Base-by-base conservation (phyloP, 2,329 filamentous ascomycete species). In the Monosporascus cannonballus region DNA sequence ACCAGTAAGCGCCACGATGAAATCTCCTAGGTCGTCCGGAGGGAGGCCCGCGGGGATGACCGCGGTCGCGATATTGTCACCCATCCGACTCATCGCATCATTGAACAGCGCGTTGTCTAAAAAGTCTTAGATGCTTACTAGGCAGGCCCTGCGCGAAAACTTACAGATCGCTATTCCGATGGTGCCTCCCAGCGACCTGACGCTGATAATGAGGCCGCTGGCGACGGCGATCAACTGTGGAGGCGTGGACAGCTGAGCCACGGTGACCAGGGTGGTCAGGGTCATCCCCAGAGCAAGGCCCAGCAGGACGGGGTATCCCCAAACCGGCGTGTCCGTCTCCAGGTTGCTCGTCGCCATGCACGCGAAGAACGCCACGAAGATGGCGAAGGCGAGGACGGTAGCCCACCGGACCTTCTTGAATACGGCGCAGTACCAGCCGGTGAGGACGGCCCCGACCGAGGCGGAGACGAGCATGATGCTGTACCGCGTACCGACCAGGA, bases 131-230 rank as follows among this genome's bases (percentile, higher is more conserved):
- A 14, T 14, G 42, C 15, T n/a, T 6, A 15, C 24, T 3, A 5
- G 20, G 6, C 18, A 27, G 24, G 6, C 7, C 9, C 3, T 8
- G 47, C 18, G 4, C 18, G 52, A 7, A 17, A 6, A 46, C 51
- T 53, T 39, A 54, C 45, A 68, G 45, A 79, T 69, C 3, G 76
- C 78, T 17, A 80, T 64, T 27, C 77, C 77, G 11, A 80, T 61
- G 2, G 76, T 75, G 47, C 73, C 73, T 4, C 77, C 77, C 3
- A 80, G 67, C 15, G 69, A 71, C 6, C 71, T 61, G 3, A 70
- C 59, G 36, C 67, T 62, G 30, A 73, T 71, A 36, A 73, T 63
- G 17, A 74, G 59, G 5, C 64, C 61, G 22, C 51, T 57, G 6
- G 69, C 55, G 11, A 56, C 56, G 6, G 59, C 53, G 22, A 73